Base-by-base conservation (phyloP, 116 monocot genomes). In the Thalassia testudinum region DNA sequence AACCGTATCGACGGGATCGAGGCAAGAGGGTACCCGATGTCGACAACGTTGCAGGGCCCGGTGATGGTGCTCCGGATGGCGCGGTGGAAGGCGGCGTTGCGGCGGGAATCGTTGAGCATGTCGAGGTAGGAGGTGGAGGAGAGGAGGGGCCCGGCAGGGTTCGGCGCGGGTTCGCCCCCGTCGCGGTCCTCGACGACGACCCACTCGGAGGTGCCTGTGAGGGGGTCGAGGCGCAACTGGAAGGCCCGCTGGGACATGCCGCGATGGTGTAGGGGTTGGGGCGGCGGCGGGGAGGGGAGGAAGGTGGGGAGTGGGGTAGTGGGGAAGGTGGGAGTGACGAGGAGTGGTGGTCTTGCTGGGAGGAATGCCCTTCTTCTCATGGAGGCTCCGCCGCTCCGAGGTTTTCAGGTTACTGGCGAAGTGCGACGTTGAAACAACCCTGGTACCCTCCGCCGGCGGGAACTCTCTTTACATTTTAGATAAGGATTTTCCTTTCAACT, bases 121-220 rank as follows among this genome's bases (percentile, higher is more conserved):
- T 99, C 97, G 45, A 99, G 75, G 66, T 99, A 99, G 8, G 97
- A 90, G 25, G 90, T 99, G 55, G 66, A 45, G 13, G 86, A 77
- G 30, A 90, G 67, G 7, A 86, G 53, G 38, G 62, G 52, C 12
- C 65, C 62, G 8, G 73, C 29, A 4, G 25, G 22, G 14, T 14
- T 37, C 21, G 38, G 38, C 23, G 17, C 5, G 14, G 52, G 47
- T 3, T 47, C 70, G 1, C 59, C 65, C 0, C 57, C 59, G 0
- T 64, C 62, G 27, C 29, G 47, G 22, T 69, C 78, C 5, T 83
- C 73, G 48, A 97, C 66, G 62, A 90, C 82, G 59, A 99, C 30
- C 97, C 89, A 99, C 69, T 99, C 97, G 34, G 85, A 79, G 43
- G 77, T 73, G 42, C 97, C 97, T 22, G 86, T 99, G 43, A 99